phyloP scores from a whole-genome alignment of 768 basidiomycete species.

The Grammothele lineata region DNA sequence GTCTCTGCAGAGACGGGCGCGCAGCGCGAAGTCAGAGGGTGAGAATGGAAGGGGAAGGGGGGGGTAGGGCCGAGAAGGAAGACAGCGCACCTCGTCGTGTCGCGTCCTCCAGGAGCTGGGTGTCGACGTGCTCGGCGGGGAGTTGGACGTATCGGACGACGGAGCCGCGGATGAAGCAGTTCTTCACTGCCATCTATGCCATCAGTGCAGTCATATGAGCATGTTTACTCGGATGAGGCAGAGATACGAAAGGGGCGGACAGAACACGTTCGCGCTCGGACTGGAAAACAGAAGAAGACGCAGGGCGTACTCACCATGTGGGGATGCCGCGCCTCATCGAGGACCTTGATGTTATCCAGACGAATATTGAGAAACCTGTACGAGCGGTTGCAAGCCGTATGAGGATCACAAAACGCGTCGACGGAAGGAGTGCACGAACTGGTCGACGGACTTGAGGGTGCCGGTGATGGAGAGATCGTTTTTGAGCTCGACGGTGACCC shows the following conservation, averaged over 20 bases:
- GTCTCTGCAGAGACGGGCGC: no score
- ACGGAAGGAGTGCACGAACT: constrained; percentile 50
- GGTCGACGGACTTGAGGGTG: constrained; percentile 95
- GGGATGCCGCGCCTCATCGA: constrained; percentile 90
- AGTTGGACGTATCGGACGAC: constrained; percentile 98
- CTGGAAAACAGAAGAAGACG: not conserved
- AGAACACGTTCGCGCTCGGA: no score
- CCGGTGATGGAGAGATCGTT: constrained; percentile 98
- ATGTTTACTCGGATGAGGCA: not conserved
- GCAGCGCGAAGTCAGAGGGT: not conserved
- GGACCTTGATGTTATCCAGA: constrained; percentile 87
- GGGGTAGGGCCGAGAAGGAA: not conserved
- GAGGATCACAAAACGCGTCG: not conserved
- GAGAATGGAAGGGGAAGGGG: not conserved
- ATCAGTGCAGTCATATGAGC: no score
- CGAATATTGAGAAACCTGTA: constrained; percentile 91
- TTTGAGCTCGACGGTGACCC: constrained; percentile 96
- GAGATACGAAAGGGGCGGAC: no score
- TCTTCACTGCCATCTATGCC: constrained; percentile 92
- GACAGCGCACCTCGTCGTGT: constrained; percentile 77
- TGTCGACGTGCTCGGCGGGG: constrained; percentile 90
- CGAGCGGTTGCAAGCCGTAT: not conserved
- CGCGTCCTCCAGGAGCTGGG: constrained; percentile 92
- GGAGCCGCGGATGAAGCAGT: constrained; percentile 97
- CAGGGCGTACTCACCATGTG: constrained; percentile 72